Evolutionary conservation across 1,284 basidiomycete species (phyloP).

Genomic region (Naganishia liquefaciens): DNA sequence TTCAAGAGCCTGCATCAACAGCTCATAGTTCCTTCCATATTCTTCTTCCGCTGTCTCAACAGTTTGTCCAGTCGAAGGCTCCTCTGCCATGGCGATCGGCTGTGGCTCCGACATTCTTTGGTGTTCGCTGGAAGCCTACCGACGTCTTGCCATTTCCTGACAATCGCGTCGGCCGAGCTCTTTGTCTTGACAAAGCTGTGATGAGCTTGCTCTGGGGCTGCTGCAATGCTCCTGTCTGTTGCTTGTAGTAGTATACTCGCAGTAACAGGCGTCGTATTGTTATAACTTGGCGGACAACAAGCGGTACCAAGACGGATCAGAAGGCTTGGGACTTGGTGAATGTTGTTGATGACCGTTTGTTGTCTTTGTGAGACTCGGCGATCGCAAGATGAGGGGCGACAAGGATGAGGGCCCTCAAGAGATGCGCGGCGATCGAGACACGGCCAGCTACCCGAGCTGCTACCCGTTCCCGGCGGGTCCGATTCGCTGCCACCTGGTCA

Average conservation of each 20-base stretch:
- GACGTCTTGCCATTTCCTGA: conserved; percentile 14
- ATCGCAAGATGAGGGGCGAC: background rate
- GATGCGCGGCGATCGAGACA: background rate
- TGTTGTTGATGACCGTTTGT: background rate
- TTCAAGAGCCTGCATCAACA: conserved; percentile 46
- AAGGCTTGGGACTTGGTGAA: background rate
- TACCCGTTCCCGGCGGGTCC: too few species aligned
- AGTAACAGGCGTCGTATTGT: background rate
- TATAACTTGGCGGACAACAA: background rate
- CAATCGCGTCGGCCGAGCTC: background rate
- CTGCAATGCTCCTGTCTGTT: background rate
- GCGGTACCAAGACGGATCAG: background rate
- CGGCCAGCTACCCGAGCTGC: too few species aligned
- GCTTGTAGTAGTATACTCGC: background rate
- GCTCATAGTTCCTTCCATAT: conserved; percentile 48
- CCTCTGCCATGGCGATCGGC: background rate
- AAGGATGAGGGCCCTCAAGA: background rate
- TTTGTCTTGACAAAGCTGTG: background rate
- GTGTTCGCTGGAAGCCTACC: background rate
- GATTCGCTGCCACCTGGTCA: too few species aligned
- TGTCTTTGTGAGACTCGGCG: background rate
- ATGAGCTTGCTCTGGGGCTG: background rate
- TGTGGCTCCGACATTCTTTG: conserved; percentile 12
- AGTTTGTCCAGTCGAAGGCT: background rate
- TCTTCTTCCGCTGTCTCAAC: conserved; percentile 3